Evolutionary conservation across 345 rosid genomes (phyloP).

Genomic region (Eutrema heterophyllum): DNA sequence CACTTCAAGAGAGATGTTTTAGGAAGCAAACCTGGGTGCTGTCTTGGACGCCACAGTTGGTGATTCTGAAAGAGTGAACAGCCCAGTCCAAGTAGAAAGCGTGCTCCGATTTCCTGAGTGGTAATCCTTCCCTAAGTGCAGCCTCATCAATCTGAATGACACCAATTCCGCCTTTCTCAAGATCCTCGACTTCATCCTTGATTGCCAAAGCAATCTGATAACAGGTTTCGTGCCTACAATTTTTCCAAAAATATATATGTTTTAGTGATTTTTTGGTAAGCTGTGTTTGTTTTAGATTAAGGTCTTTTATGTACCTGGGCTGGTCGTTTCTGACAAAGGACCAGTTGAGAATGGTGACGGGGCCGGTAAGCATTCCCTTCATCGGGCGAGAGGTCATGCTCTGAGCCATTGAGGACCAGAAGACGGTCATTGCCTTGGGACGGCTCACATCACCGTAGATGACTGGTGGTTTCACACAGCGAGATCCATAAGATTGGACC

Average conservation of each 20-base stretch:
- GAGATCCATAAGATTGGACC: constrained; percentile 98
- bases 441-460: constrained; percentile 99
- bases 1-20: not conserved
- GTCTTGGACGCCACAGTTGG: constrained; percentile 85
- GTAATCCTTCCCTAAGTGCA: constrained; percentile 95
- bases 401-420: constrained; percentile 92
- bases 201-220: constrained; percentile 99
- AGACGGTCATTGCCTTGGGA: constrained; percentile 95
- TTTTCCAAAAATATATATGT: not conserved
- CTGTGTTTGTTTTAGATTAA: not conserved
- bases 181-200: constrained; percentile 98
- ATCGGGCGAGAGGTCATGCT: constrained; percentile 97
- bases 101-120: constrained; percentile 95
- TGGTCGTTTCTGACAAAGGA: constrained; percentile 98
- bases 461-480: constrained; percentile 97
- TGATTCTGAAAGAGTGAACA: constrained; percentile 98
- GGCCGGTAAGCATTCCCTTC: constrained; percentile 99
- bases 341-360: constrained; percentile 99
- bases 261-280: not conserved
- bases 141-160: constrained; percentile 99
- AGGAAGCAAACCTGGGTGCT: constrained; percentile 72
- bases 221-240: constrained; percentile 80
- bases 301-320: constrained; percentile 58
- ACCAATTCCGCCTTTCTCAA: constrained; percentile 83
- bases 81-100: constrained; percentile 99